Percentiles rank a stretch among this genome's conserved stretches.
phyloP scores from a whole-genome alignment of 306 rosid genomes.

The Leucaena leucocephala region DNA sequence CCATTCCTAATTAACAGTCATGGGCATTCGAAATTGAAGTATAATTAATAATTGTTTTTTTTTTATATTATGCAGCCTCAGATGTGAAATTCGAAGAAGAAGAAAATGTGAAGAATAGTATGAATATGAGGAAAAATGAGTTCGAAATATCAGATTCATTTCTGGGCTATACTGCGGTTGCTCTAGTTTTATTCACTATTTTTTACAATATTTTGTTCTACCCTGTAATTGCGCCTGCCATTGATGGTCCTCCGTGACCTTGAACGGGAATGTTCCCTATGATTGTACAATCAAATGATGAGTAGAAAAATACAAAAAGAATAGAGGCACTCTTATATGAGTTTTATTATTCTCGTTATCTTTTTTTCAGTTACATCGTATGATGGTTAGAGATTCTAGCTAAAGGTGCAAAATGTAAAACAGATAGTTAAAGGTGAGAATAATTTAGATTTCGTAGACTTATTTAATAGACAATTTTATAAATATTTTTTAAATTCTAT shows the following conservation, averaged over 20 bases:
- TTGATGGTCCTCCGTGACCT: conserved; percentile 53
- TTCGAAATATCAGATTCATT: conserved; percentile 59
- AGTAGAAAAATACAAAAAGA: background rate
- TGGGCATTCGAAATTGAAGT: background rate
- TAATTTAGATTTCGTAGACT: no score
- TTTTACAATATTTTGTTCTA: conserved; percentile 68
- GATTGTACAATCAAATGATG: background rate
- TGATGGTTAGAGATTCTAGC: background rate
- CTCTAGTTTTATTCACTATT: conserved; percentile 62
- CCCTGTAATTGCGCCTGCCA: conserved; percentile 72
- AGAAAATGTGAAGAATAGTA: background rate
- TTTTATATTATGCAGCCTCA: conserved; percentile 50
- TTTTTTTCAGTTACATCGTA: background rate
- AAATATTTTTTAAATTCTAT: no score
- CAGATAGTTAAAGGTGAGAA: background rate
- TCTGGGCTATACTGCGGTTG: conserved; percentile 52
- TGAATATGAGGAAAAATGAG: conserved; percentile 3
- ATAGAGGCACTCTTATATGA: background rate
- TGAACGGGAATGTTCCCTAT: background rate
- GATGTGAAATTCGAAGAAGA: conserved; percentile 42
- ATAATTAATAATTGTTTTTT: background rate
- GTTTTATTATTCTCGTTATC: background rate
- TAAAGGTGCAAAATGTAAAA: background rate
- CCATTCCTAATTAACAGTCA: background rate
- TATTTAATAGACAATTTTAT: no score